Evolutionary conservation across 2,329 filamentous ascomycete species (phyloP).

Genomic region (Aspergillus puulaauensis): DNA sequence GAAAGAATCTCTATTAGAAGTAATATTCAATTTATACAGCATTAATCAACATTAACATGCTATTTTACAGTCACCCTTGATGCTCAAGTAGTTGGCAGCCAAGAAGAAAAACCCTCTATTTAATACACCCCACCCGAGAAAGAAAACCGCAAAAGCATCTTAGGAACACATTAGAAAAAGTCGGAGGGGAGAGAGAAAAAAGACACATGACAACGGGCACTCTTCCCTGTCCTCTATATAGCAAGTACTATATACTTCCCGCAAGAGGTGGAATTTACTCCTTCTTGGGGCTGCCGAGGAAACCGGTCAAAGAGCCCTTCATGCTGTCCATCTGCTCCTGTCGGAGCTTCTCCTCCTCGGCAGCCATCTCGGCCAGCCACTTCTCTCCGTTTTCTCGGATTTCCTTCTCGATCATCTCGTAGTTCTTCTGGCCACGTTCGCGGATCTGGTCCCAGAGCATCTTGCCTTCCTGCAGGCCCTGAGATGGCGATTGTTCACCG

Average conservation of each 20-base stretch:
- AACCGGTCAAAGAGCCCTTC: constrained; percentile 72
- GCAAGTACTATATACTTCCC: background rate
- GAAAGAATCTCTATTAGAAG: constrained; percentile 2
- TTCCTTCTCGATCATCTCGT: constrained; percentile 84
- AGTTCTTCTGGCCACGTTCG: constrained; percentile 86
- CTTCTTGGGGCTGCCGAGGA: constrained; percentile 46
- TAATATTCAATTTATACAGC: constrained; percentile 25
- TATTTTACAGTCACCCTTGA: constrained; percentile 38
- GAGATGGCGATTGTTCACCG: constrained; percentile 68
- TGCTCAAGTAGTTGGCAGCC: constrained; percentile 22
- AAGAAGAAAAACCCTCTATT: constrained; percentile 26
- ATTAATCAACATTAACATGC: constrained; percentile 27
- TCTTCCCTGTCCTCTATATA: constrained; percentile 3
- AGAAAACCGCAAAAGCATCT: constrained; percentile 17
- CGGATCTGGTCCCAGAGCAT: constrained; percentile 95
- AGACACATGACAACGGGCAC: constrained; percentile 6
- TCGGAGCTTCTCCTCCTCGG: constrained; percentile 81
- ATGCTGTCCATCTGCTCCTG: constrained; percentile 90
- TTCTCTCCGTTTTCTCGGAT: constrained; percentile 91
- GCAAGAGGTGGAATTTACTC: constrained; percentile 16
- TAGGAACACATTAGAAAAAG: constrained; percentile 18
- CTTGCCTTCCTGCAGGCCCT: constrained; percentile 87
- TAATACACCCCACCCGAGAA: constrained; percentile 24
- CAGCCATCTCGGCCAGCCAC: constrained; percentile 92
- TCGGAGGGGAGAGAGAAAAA: constrained; percentile 13